phyloP scores from a whole-genome alignment of 768 basidiomycete genomes.

The Amanita polypyramis region DNA sequence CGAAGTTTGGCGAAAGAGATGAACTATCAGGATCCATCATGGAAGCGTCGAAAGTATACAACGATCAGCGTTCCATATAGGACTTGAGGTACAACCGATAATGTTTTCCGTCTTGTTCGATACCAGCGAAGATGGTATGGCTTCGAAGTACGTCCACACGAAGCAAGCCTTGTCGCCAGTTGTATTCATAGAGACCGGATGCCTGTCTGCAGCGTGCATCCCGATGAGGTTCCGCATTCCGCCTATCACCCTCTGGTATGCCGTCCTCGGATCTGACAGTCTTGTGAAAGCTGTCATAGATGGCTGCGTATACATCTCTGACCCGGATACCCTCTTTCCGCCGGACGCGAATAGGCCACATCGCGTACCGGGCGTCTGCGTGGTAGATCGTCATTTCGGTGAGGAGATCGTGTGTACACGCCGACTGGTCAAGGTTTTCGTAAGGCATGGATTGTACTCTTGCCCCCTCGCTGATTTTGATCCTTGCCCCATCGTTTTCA shows the following conservation, averaged over 20 bases:
- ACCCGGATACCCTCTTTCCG: constrained; percentile 35
- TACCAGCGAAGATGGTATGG: constrained; percentile 6
- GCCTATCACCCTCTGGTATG: constrained; percentile 24
- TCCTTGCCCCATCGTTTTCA: constrained; percentile 16
- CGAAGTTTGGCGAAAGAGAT: neutral
- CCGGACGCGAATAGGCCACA: constrained; percentile 32
- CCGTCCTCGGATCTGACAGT: neutral
- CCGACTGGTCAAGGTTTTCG: constrained; percentile 24
- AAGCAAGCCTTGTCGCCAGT: constrained; percentile 2
- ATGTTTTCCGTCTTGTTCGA: constrained; percentile 3
- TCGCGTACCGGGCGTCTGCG: constrained; percentile 18
- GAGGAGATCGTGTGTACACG: constrained; percentile 29
- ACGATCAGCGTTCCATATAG: neutral
- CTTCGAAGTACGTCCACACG: constrained; percentile 7
- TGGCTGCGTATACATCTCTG: constrained; percentile 49
- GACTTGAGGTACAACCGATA: constrained; percentile 1
- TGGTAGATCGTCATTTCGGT: constrained; percentile 42
- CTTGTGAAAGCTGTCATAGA: constrained; percentile 40
- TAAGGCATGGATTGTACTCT: neutral
- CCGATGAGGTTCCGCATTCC: constrained; percentile 19
- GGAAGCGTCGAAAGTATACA: neutral
- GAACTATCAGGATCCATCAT: neutral
- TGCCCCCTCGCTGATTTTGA: constrained; percentile 18
- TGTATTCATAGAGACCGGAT: constrained; percentile 1
- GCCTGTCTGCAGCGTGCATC: constrained; percentile 12